phyloP scores from a whole-genome alignment of 2,329 filamentous ascomycete species.

The Rhinocladiella similis region DNA sequence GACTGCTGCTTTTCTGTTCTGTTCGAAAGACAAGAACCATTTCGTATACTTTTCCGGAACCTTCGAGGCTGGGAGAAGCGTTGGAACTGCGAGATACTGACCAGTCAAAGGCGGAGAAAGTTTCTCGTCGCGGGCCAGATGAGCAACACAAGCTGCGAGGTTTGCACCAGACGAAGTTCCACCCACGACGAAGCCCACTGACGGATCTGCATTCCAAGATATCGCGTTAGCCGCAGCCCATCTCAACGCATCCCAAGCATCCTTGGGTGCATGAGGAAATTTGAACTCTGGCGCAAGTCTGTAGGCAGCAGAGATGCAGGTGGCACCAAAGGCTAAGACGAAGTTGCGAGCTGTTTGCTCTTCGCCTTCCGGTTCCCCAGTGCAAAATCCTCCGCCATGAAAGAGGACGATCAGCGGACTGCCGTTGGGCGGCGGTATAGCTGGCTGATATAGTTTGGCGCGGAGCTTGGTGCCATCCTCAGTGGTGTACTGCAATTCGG shows the following conservation, averaged over 20 bases:
- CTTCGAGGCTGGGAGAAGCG: slow-evolving; percentile 22
- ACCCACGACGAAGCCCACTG: slow-evolving; percentile 49
- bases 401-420: slow-evolving; percentile 24
- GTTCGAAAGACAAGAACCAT: slow-evolving; percentile 1
- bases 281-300: slow-evolving; percentile 22
- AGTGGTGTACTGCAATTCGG: slow-evolving; percentile 18
- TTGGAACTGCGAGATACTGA: slow-evolving; percentile 29
- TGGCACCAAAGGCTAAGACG: slow-evolving; percentile 16
- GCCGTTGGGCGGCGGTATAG: not conserved
- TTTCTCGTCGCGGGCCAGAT: slow-evolving; percentile 36
- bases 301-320: slow-evolving; percentile 11
- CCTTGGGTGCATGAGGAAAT: slow-evolving; percentile 30
- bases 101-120: slow-evolving; percentile 41
- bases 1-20: slow-evolving; percentile 9
- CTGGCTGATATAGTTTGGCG: slow-evolving; percentile 20
- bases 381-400: slow-evolving; percentile 30
- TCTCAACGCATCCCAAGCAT: slow-evolving; percentile 22
- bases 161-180: slow-evolving; percentile 49
- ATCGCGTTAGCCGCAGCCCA: slow-evolving; percentile 38
- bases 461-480: slow-evolving; percentile 25
- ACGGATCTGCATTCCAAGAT: slow-evolving; percentile 38
- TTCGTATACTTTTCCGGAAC: slow-evolving; percentile 9
- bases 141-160: slow-evolving; percentile 34
- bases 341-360: slow-evolving; percentile 14
- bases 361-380: slow-evolving; percentile 23